Evolutionary conservation across 2,329 filamentous ascomycete species (phyloP).

Genomic region (Diplodia mutila): DNA sequence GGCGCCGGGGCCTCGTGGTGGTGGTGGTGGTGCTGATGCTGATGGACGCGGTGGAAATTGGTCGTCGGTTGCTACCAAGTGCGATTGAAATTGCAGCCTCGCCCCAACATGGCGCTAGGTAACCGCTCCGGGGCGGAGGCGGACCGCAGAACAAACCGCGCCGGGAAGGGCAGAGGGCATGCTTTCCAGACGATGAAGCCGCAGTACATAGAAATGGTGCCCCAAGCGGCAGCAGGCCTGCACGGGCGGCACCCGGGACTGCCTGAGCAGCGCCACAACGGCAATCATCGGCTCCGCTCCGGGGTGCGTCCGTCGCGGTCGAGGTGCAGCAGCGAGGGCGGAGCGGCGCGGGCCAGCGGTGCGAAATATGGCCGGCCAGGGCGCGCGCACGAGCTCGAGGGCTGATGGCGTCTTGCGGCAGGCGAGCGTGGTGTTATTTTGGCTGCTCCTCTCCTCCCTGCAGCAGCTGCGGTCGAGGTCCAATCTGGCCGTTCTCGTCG

Average conservation of each 20-base stretch:
- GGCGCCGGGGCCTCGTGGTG: neutral
- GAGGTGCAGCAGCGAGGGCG: neutral
- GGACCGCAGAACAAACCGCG: neutral
- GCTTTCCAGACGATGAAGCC: neutral
- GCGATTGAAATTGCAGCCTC: conserved; percentile 4
- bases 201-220: no score
- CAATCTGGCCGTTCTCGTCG: neutral
- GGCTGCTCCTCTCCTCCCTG: neutral
- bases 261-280: conserved; percentile 1
- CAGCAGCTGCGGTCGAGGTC: no score
- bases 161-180: neutral
- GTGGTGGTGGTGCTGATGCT: conserved; percentile 5
- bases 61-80: neutral
- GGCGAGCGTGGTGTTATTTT: neutral
- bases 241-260: neutral
- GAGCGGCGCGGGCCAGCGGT: neutral
- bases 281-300: conserved; percentile 3
- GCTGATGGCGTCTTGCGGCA: neutral
- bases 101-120: no score
- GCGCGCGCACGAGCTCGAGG: neutral
- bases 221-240: conserved; percentile 6
- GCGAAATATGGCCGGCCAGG: conserved; percentile 10
- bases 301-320: neutral
- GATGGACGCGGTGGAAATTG: conserved; percentile 19
- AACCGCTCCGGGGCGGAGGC: neutral